Evolutionary conservation across 371 early-diverging fungal genomes (phyloP).

Genomic region (Mucor mucedo): DNA sequence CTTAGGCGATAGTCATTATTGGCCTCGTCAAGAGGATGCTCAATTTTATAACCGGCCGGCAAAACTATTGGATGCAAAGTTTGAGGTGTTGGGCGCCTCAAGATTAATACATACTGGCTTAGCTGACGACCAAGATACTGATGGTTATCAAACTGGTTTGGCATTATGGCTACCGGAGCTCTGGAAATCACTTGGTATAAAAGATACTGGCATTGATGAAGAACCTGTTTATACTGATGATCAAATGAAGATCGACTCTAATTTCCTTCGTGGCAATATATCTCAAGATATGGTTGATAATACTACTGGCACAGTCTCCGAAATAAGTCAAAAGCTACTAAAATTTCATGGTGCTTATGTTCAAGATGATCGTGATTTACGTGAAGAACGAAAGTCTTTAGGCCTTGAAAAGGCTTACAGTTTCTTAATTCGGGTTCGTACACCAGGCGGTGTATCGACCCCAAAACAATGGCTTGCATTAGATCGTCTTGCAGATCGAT

Average conservation of each 20-base stretch:
- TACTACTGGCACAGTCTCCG: conserved; percentile 80
- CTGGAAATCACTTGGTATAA: conserved; percentile 68
- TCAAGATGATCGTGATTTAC: conserved; percentile 93
- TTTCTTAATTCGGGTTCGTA: conserved; percentile 92
- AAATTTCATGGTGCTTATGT: conserved; percentile 95
- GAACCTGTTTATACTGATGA: conserved; percentile 77
- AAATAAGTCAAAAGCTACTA: conserved; percentile 84
- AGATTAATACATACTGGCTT: conserved; percentile 67
- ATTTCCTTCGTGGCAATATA: conserved; percentile 90
- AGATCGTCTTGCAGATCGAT: conserved; percentile 78
- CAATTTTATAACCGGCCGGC: conserved; percentile 89
- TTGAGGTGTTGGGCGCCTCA: conserved; percentile 72
- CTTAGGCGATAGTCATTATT: conserved; percentile 92
- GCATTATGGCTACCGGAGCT: conserved; percentile 74
- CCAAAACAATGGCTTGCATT: conserved; percentile 88
- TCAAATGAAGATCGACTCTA: conserved; percentile 85
- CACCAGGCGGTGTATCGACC: conserved; percentile 87
- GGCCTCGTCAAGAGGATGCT: conserved; percentile 88
- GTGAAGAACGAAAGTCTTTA: conserved; percentile 77
- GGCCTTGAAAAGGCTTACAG: conserved; percentile 87
- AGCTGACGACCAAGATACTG: conserved; percentile 90
- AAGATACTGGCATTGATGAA: conserved; percentile 55
- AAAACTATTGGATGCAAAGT: conserved; percentile 79
- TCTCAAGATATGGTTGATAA: conserved; percentile 77
- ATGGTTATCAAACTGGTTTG: conserved; percentile 84